Base-by-base conservation (phyloP, 768 basidiomycete species). In the Hygrophoropsis aurantiaca region DNA sequence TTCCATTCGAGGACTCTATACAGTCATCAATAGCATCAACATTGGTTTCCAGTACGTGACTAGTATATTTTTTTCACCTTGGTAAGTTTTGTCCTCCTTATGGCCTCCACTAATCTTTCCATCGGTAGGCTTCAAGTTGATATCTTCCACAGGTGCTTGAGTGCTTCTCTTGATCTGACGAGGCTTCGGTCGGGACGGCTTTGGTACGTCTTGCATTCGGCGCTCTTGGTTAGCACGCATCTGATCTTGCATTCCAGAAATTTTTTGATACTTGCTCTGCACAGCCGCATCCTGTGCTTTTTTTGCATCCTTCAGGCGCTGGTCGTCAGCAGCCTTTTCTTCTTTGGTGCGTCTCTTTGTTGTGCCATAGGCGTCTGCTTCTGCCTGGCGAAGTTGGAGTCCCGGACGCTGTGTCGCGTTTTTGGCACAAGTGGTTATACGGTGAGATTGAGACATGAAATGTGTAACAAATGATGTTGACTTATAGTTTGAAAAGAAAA, bases 241-340 rank as follows among this genome's bases (percentile, higher is more conserved):
- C 10, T 36, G 24, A 11, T 32, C 19, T 26, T 53, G 37, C 20
- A 53, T 45, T 24, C 15, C 7, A 3, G 43, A 34, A 15, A 53
- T 35, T 19, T 10, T 19, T 11, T 36, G 11, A 19, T 39, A 13
- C 5, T 44, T 18, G 8, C 46, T 25, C 19, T 43, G 23, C 1
- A 26, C 16, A 2, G 37, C 48, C 24, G 25, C n/a, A 11, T 27
- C 44, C 15, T 53, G 27, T n/a, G 44, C 40, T 11, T 37, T 20
- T n/a, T 42, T 36, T 2, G 39, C 44, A 15, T 49, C 44, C 16
- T 33, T 42, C 21, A 40, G 38, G 19, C 2, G 27, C 20, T 50
- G 37, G 48, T 53, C 30, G 4, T 53, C 40, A 13, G 24, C 44
- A 19, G 48, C 52, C 25, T 47, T 50, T 30, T 53, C 27, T 3